Evolutionary conservation across 208 protist species (phyloP), one percentile per base, ranked within the genome.

Genomic region (Tetramitus jugosus): DNA sequence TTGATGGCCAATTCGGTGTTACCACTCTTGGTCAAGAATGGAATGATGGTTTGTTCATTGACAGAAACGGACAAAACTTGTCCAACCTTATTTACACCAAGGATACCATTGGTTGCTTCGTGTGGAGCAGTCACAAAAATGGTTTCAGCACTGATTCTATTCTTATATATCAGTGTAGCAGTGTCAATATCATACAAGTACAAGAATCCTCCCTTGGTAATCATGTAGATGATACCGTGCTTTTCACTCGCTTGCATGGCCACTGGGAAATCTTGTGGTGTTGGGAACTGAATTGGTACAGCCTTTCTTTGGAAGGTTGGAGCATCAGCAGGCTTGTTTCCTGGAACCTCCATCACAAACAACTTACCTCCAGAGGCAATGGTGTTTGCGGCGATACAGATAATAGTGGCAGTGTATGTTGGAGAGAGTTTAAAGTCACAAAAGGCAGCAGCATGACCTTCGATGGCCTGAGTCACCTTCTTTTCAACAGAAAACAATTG

Each of bases 401-500:
- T 96, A 52, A 99, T 80, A 60, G 91, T 97, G 52, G 90, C 95
- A 81, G 85, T 81, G 40, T 89, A 85, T 2, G 84, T 71, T 42
- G 92, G 87, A 10, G 81, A 85, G n/a, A 90, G 88, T 35, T 85
- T 84, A 77, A 88, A 94, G 40, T 85, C 60, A 14, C 79, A 60
- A 79, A 99, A 99, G 42, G 88, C 87, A 52, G 90, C 91, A n/a
- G 94, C 91, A 79, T 99, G 95, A 39, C 96, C 97, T 74, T 98
- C 94, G 46, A 99, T 88, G 4, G 93, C 84, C 78, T 97, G 94
- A 74, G 86, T 92, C 56, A 91, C 91, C 62, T 87, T 85, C 80
- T 97, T 97, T 76, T 98, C 95, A 8, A 97, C 90, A 35, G 93
- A 97, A 89, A 96, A 98, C 13, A 99, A 87, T 80, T 98, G 94